These are phyloP conservation scores for Hansenula sp. DNA, from an alignment of 1,139 yeast species.

Conservation along the genomic window DNA sequence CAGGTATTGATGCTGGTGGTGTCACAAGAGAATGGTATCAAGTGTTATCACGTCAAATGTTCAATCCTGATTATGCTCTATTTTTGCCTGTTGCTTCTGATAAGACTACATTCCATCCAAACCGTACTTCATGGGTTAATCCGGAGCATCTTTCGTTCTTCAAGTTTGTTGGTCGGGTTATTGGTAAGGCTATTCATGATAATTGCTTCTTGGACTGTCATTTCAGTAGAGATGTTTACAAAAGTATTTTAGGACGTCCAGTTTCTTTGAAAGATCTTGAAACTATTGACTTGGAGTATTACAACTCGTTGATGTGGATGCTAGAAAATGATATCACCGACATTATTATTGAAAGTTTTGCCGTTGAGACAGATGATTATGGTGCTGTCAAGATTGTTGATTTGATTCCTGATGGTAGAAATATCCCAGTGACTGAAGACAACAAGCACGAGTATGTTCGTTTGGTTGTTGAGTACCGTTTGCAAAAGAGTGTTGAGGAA, in stretches of 20 bases:
- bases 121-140: constrained; percentile 85
- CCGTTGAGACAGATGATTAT: constrained; percentile 90
- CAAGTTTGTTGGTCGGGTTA: constrained; percentile 89
- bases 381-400: constrained; percentile 84
- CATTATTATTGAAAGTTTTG: constrained; percentile 92
- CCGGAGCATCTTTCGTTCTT: constrained; percentile 92
- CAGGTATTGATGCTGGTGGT: constrained; percentile 98
- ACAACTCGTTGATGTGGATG: constrained; percentile 94
- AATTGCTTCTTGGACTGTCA: constrained; percentile 88
- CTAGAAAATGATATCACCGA: constrained; percentile 95
- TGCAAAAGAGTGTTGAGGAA: constrained; percentile 78
- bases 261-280: constrained; percentile 94
- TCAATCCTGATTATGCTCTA: constrained; percentile 92
- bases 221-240: constrained; percentile 93
- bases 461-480: constrained; percentile 79
- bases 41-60: constrained; percentile 90
- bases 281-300: constrained; percentile 86
- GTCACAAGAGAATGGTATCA: constrained; percentile 98
- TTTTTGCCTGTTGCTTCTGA: constrained; percentile 92
- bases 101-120: constrained; percentile 93
- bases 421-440: constrained; percentile 83
- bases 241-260: constrained; percentile 72
- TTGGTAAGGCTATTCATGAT: constrained; percentile 93
- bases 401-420: constrained; percentile 75
- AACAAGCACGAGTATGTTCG: constrained; percentile 90